Base-by-base conservation (phyloP, 768 basidiomycete genomes). In the Peribolospora baueri region DNA sequence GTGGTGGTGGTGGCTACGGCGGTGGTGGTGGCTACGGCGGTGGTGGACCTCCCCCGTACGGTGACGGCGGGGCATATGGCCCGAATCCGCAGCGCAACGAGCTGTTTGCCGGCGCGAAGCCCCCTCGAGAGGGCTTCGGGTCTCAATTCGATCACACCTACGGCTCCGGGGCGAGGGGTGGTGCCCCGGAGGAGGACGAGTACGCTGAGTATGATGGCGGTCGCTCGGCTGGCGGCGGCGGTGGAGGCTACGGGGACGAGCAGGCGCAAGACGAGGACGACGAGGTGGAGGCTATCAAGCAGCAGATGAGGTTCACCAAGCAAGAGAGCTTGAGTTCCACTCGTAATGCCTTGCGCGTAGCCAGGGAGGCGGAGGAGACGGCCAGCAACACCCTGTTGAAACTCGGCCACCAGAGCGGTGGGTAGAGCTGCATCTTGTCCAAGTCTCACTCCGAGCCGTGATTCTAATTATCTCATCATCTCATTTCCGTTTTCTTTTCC, bases 311-410 rank as follows among this genome's bases (percentile, higher is more conserved):
- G 55, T 83, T 76, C 63, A 66, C 82, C 58, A 97, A 98, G 70
- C 87, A 95, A 68, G 90, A 95, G 62, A 82, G 79, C 64, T 80
- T 90, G 50, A 79, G 77, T 54, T 82, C 83, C 11, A 83, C 87
- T 1, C 72, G 90, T 62, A 95, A 97, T 68, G 91, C 91, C 9
- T 73, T 98, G 52, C 75, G 87, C 47, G 74, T 95, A 65, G 91
- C 90, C 45, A 74, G 81, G n/a, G 88, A 97, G 67, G 87, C 91
- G 0, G 91, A 95, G 68, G 91, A 98, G 67, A 91, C 87, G 8
- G 91, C 84, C 42, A 72, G 82, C 48, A 80, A 79, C 56, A 98
- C 91, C 4, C 65, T 98, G 14, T 70, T 66, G 55, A 82, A 77
- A 64, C 74, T 98, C 6, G 90, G 84, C 7, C 80, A 84, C 61